phyloP scores from a whole-genome alignment of 495 filamentous ascomycete genomes.

The Hypoxylon fragiforme region DNA sequence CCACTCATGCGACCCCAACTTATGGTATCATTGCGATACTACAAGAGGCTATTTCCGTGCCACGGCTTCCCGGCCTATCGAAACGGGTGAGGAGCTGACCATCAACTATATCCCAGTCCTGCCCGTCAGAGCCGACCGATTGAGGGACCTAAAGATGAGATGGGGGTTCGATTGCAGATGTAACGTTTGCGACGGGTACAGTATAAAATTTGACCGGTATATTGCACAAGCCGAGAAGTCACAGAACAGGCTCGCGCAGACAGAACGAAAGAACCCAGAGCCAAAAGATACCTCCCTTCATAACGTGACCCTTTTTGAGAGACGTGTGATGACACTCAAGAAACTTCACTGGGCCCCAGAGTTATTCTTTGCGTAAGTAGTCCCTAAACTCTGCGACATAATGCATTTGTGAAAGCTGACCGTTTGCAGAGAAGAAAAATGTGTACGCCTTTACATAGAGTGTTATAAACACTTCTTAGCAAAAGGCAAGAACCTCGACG shows the following conservation, averaged over 20 bases:
- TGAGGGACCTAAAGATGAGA: not conserved
- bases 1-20: slow-evolving; percentile 20
- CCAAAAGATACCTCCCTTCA: no score
- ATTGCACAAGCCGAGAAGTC: no score
- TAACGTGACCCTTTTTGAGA: no score
- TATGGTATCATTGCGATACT: not conserved
- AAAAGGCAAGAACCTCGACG: no score
- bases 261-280: no score
- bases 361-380: slow-evolving; percentile 26
- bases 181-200: not conserved
- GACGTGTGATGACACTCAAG: no score
- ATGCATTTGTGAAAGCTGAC: no score
- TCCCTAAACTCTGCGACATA: not conserved
- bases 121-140: not conserved
- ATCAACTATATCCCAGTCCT: slow-evolving; percentile 5
- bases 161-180: slow-evolving; percentile 7
- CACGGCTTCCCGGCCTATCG: slow-evolving; percentile 1
- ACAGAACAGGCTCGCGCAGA: no score
- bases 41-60: not conserved
- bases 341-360: not conserved
- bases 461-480: no score
- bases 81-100: slow-evolving; percentile 7
- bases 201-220: no score
- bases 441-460: no score
- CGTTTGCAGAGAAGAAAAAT: no score